Percentiles rank a stretch among this genome's conserved stretches.
Evolutionary conservation across 2,329 filamentous ascomycete genomes (phyloP).

Genomic region (Ceratocystis colombiana): DNA sequence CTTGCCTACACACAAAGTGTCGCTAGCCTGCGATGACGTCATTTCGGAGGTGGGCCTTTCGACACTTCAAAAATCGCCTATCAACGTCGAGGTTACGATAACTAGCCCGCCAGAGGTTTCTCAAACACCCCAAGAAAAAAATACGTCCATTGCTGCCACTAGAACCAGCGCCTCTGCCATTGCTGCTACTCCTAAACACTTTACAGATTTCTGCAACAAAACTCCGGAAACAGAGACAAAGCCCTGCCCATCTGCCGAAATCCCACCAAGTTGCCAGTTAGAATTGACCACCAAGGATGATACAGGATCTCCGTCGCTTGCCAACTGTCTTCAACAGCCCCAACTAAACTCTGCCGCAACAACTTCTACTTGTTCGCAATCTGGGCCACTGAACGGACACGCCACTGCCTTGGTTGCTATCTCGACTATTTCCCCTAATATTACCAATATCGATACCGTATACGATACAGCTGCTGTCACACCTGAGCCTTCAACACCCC

Average conservation of each 20-base stretch:
- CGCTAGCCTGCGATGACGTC: constrained; percentile 7
- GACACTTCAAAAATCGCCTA: constrained; percentile 6
- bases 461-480: neutral
- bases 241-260: neutral
- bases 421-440: neutral
- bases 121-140: neutral
- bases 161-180: neutral
- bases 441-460: neutral
- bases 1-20: neutral
- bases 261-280: constrained; percentile 1
- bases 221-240: neutral
- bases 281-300: neutral
- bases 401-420: neutral
- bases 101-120: constrained; percentile 12
- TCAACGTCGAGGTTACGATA: neutral
- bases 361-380: neutral
- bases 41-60: neutral
- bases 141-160: neutral
- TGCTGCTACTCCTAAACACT: too few relatives aligned
- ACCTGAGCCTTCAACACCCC: constrained; percentile 11
- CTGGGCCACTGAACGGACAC: neutral
- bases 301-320: neutral
- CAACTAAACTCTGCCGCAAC: neutral
- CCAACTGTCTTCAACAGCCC: neutral
- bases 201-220: neutral